Evolutionary conservation across 1,284 basidiomycete genomes (phyloP).

Genomic region (Anthracocystis panici-leucophaei): DNA sequence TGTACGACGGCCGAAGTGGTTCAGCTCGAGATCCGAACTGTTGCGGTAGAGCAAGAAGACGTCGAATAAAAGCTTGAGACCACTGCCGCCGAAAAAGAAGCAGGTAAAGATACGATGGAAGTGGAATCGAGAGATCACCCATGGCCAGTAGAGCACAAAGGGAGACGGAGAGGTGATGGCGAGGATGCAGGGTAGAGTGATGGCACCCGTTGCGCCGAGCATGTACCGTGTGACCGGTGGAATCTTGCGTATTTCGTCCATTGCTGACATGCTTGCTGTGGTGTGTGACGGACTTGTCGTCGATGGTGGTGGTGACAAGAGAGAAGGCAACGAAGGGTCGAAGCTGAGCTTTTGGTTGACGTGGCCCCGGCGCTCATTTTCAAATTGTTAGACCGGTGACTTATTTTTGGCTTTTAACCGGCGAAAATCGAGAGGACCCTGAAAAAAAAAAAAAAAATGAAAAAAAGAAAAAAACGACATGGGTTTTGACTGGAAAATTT

Average conservation of each 20-base stretch:
- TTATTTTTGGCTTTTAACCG: background rate
- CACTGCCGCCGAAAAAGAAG: slow-evolving; percentile 78
- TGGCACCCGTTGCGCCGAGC: slow-evolving; percentile 75
- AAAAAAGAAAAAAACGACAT: slow-evolving; percentile 5
- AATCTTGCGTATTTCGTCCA: slow-evolving; percentile 74
- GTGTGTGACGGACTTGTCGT: background rate
- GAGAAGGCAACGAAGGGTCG: background rate
- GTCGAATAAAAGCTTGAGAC: slow-evolving; percentile 62
- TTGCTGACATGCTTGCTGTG: slow-evolving; percentile 1
- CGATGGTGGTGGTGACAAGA: slow-evolving; percentile 4
- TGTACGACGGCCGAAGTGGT: slow-evolving; percentile 54
- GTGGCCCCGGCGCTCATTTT: slow-evolving; percentile 20
- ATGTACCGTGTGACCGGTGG: slow-evolving; percentile 85
- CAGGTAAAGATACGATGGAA: slow-evolving; percentile 82
- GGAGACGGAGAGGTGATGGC: slow-evolving; percentile 75
- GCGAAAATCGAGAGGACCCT: slow-evolving; percentile 22
- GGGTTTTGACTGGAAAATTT: slow-evolving; percentile 9
- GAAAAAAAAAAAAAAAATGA: slow-evolving; percentile 7
- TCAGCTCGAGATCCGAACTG: slow-evolving; percentile 57
- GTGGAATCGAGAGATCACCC: slow-evolving; percentile 73
- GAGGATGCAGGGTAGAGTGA: slow-evolving; percentile 77
- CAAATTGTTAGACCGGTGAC: slow-evolving; percentile 3
- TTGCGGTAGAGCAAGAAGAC: slow-evolving; percentile 58
- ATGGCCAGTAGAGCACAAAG: slow-evolving; percentile 75
- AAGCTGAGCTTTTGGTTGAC: slow-evolving; percentile 15